Evolutionary conservation across 306 rosid species (phyloP).

Genomic region (Cicer yamashitae): DNA sequence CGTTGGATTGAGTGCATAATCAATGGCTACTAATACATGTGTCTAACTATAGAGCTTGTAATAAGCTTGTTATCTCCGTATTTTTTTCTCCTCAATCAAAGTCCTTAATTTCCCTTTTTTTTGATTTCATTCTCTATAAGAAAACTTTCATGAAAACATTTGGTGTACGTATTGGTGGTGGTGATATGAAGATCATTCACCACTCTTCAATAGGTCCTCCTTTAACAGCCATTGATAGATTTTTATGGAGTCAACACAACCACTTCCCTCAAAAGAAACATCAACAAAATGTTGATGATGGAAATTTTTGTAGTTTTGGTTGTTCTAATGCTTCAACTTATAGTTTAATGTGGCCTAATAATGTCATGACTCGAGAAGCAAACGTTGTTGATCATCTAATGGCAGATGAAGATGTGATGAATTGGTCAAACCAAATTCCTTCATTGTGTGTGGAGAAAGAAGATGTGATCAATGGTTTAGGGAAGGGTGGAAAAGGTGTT

Average conservation of each 20-base stretch:
- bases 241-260: slow-evolving; percentile 55
- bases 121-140: no score
- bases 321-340: slow-evolving; percentile 38
- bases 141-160: slow-evolving; percentile 50
- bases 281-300: slow-evolving; percentile 13
- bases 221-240: slow-evolving; percentile 71
- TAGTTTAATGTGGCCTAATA: slow-evolving; percentile 38
- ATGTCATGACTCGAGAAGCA: slow-evolving; percentile 13
- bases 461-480: slow-evolving; percentile 10
- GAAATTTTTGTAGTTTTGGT: neutral
- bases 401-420: slow-evolving; percentile 44
- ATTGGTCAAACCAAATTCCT: slow-evolving; percentile 47
- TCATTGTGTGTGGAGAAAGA: slow-evolving; percentile 32
- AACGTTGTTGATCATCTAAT: slow-evolving; percentile 37
- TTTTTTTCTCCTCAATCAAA: slow-evolving; percentile 39
- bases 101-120: slow-evolving; percentile 20
- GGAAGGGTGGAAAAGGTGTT: slow-evolving; percentile 34
- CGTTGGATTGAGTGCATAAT: slow-evolving; percentile 52
- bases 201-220: slow-evolving; percentile 54
- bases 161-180: neutral
- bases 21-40: slow-evolving; percentile 52
- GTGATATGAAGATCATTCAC: slow-evolving; percentile 14
- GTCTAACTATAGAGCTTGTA: slow-evolving; percentile 55
- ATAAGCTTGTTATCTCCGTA: slow-evolving; percentile 50
- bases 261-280: slow-evolving; percentile 41